Evolutionary conservation across 805 yeast species (phyloP).

Genomic region (Teunomyces funiuensis): DNA sequence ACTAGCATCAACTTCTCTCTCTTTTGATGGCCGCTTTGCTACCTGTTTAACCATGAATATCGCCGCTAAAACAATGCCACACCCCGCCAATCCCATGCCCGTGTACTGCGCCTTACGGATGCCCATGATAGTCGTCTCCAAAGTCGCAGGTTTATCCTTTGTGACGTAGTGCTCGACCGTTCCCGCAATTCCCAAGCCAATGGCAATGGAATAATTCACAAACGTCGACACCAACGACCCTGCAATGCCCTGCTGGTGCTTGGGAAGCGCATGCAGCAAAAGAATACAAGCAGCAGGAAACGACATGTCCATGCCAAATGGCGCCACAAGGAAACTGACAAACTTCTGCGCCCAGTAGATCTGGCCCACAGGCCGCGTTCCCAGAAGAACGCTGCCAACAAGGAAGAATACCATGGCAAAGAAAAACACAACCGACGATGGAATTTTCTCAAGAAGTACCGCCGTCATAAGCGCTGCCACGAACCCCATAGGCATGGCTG

Average conservation of each 20-base stretch:
- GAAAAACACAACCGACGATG: slow-evolving; percentile 14
- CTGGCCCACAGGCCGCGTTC: slow-evolving; percentile 18
- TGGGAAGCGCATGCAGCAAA: slow-evolving; percentile 13
- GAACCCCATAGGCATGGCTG: slow-evolving; percentile 15
- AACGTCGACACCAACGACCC: slow-evolving; percentile 18
- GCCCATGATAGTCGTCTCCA: slow-evolving; percentile 22
- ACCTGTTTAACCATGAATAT: slow-evolving; percentile 16
- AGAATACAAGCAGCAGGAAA: slow-evolving; percentile 19
- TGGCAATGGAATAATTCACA: slow-evolving; percentile 24
- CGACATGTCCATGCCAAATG: slow-evolving; percentile 21
- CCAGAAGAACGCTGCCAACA: slow-evolving; percentile 13
- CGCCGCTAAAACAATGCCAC: slow-evolving; percentile 22
- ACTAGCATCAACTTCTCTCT: not conserved
- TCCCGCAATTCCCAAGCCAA: slow-evolving; percentile 37
- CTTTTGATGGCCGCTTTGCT: not conserved
- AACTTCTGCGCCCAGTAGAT: slow-evolving; percentile 19
- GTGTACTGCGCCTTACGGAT: slow-evolving; percentile 26
- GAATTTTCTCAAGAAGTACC: slow-evolving; percentile 8
- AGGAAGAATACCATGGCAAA: slow-evolving; percentile 14
- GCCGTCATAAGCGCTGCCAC: slow-evolving; percentile 14
- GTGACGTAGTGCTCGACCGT: slow-evolving; percentile 32
- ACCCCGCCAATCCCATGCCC: slow-evolving; percentile 37
- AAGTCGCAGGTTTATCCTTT: slow-evolving; percentile 12
- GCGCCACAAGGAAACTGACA: slow-evolving; percentile 12
- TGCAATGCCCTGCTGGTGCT: slow-evolving; percentile 17